phyloP scores from a whole-genome alignment of 495 filamentous ascomycete genomes.

The Tuber aestivum region DNA sequence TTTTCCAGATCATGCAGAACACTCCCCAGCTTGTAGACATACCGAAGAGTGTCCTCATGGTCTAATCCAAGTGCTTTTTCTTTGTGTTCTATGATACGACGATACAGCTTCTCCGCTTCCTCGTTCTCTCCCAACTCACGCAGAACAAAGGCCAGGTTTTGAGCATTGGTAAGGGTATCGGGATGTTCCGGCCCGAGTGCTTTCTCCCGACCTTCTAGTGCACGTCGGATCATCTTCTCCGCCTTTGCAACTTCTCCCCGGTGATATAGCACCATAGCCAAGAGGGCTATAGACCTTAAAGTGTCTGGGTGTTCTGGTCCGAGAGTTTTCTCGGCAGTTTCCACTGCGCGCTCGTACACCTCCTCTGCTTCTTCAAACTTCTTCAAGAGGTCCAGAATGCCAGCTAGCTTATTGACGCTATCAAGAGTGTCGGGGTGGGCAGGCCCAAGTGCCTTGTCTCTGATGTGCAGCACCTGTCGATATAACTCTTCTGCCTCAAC shows the following conservation, averaged over 20 bases:
- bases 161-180: background rate
- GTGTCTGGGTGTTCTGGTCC: background rate
- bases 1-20: background rate
- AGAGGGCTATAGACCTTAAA: background rate
- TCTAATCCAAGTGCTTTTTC: background rate
- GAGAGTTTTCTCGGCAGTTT: background rate
- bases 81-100: background rate
- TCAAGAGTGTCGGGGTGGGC: background rate
- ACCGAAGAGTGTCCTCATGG: background rate
- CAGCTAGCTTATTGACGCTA: background rate
- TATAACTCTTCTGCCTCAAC: constrained; percentile 17
- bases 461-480: background rate
- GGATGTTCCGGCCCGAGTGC: background rate
- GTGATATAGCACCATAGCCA: background rate
- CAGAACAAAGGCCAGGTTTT: background rate
- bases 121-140: background rate
- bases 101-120: background rate
- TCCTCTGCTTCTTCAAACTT: background rate
- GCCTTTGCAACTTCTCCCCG: background rate
- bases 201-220: background rate
- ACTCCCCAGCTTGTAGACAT: background rate
- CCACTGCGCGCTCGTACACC: background rate
- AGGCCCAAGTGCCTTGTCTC: background rate
- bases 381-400: background rate
- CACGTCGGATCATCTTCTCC: background rate